Evolutionary conservation across 805 yeast species (phyloP).

Genomic region (Limtongozyma cylindracea): DNA sequence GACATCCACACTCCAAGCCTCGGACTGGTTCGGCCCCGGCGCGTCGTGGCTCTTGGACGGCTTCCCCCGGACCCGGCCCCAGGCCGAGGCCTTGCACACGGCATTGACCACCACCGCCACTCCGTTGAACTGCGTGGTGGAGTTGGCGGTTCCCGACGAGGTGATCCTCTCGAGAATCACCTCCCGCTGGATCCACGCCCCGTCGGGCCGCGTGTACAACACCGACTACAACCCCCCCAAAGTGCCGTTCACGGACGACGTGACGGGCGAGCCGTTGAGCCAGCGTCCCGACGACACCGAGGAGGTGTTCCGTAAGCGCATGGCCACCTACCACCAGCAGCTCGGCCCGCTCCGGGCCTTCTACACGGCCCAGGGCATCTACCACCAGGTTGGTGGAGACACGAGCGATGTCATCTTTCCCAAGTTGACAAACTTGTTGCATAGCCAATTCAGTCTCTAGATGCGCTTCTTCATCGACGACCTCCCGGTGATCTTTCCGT

Average conservation of each 20-base stretch:
- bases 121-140: conserved; percentile 52
- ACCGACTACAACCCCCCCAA: conserved; percentile 78
- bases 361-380: conserved; percentile 18
- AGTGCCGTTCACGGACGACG: conserved; percentile 54
- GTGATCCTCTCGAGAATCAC: conserved; percentile 64
- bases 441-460: too few species aligned
- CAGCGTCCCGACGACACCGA: conserved; percentile 72
- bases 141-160: conserved; percentile 66
- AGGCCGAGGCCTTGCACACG: conserved; percentile 34
- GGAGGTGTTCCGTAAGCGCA: conserved; percentile 40
- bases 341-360: conserved; percentile 41
- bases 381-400: conserved; percentile 38
- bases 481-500: conserved; percentile 85
- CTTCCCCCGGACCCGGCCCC: conserved; percentile 61
- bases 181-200: conserved; percentile 62
- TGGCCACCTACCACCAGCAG: conserved; percentile 31
- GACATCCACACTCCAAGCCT: conserved; percentile 15
- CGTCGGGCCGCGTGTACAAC: conserved; percentile 75
- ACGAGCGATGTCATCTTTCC: conserved; percentile 76
- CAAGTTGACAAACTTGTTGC: conserved; percentile 16
- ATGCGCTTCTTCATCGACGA: conserved; percentile 84
- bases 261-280: conserved; percentile 68
- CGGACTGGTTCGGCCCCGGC: conserved; percentile 15
- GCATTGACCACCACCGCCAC: conserved; percentile 13
- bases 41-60: conserved; percentile 71